Base-by-base conservation (phyloP, 345 rosid species). In the Syzygium jambos region DNA sequence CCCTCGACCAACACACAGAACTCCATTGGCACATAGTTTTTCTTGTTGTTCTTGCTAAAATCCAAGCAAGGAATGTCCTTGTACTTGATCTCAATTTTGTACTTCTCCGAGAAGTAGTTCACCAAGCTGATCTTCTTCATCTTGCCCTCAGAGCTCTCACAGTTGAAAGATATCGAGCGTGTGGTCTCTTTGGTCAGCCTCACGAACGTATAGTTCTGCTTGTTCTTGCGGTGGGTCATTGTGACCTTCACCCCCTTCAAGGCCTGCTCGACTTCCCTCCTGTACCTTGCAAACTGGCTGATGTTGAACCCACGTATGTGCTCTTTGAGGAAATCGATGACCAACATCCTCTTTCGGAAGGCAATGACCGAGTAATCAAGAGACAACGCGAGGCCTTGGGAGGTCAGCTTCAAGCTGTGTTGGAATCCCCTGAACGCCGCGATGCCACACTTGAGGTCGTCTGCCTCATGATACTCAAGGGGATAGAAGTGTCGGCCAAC, bases 281-380 rank as follows among this genome's bases (percentile, higher is more conserved):
- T 90, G 51, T 14, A 82, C 3, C 84, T 65, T 84, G 82, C 63
- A 61, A 94, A 91, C 30, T 87, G 27, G 49, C 86, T 86, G 22
- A 93, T 5, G 82, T 91, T 86, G 53, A 90, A 88, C 52, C 88
- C 88, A 21, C 4, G n/a, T 56, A 96, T 91, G 88, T 94, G 95
- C 86, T 89, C 77, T 19, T 4, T 65, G 51, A 97, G 92, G 88
- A 94, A 97, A 5, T 94, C 94, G 27, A 94, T 53, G 51, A 97
- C 96, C 2, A 94, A 84, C 91, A 97, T 53, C 23, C 89, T 86
- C 91, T 96, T 95, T 16, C 93, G 94, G 89, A 97, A 95, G 23
- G 98, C 94, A 84, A 96, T 86, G 85, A 96, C 96, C 17, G 96
- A 95, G 89, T 96, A 96, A 88, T 96, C 97, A 91, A 97, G 89